These are phyloP conservation scores for Beauveria asiatica DNA, from an alignment of 2,329 filamentous ascomycete genomes.

Conservation along the genomic window DNA sequence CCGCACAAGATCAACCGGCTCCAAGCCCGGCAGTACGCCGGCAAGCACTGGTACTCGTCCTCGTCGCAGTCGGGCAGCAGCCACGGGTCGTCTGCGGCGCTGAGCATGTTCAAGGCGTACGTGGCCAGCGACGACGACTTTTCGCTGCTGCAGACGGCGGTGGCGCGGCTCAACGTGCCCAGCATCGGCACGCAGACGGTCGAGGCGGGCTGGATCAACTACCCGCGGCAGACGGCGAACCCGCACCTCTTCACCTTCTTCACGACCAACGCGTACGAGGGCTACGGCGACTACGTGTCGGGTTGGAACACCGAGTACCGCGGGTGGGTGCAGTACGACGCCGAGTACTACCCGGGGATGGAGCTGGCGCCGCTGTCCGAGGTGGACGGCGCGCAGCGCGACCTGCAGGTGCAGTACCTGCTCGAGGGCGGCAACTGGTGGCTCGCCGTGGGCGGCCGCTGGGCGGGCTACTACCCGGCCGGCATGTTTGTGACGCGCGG, in stretches of 20 bases:
- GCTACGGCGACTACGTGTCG: conserved; percentile 6
- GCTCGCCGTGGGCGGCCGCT: conserved; percentile 9
- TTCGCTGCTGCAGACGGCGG: conserved; percentile 12
- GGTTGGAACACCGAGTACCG: conserved; percentile 13
- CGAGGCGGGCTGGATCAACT: conserved; percentile 13
- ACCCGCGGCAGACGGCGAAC: not conserved
- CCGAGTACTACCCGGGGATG: conserved; percentile 13
- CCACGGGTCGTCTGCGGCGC: conserved; percentile 1
- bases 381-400: conserved; percentile 4
- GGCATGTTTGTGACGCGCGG: conserved; percentile 6
- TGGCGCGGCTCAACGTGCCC: not conserved
- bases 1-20: not conserved
- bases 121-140: conserved; percentile 10
- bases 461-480: conserved; percentile 11
- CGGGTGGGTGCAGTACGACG: conserved; percentile 11
- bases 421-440: conserved; percentile 10
- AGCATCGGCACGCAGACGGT: conserved; percentile 10
- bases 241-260: conserved; percentile 12
- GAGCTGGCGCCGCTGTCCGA: conserved; percentile 5
- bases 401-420: conserved; percentile 7
- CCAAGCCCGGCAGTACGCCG: conserved; percentile 5
- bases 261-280: conserved; percentile 10
- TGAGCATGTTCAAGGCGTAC: conserved; percentile 11
- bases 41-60: conserved; percentile 10
- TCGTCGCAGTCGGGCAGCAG: not conserved